Conservation (phyloP, 345 rosid species). For the Sonneratia caseolaris region DNA sequence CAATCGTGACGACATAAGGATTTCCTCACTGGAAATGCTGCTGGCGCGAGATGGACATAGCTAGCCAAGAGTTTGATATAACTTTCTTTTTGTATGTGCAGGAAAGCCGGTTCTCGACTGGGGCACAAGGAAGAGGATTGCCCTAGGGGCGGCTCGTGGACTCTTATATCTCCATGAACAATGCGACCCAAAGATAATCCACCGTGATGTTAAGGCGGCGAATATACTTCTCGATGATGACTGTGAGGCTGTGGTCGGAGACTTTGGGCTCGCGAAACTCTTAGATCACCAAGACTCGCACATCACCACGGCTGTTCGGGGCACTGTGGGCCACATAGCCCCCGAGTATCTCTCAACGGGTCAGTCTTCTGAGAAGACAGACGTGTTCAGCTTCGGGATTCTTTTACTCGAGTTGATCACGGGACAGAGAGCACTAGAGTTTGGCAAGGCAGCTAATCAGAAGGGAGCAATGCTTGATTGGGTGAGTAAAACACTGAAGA, state of each 20-base stretch:
- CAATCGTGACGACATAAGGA: background rate
- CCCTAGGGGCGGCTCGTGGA: slow-evolving; percentile 93
- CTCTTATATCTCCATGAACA: slow-evolving; percentile 90
- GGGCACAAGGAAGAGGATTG: slow-evolving; percentile 83
- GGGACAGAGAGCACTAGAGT: slow-evolving; percentile 89
- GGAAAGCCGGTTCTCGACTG: slow-evolving; percentile 80
- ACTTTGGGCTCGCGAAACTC: slow-evolving; percentile 90
- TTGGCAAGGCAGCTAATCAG: slow-evolving; percentile 86
- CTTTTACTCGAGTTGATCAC: slow-evolving; percentile 87
- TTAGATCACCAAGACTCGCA: slow-evolving; percentile 96
- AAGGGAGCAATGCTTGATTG: slow-evolving; percentile 96
- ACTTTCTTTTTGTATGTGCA: slow-evolving; percentile 8
- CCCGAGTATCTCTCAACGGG: slow-evolving; percentile 98
- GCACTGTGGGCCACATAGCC: slow-evolving; percentile 96
- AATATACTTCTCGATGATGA: slow-evolving; percentile 84
- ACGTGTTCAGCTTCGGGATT: slow-evolving; percentile 93
- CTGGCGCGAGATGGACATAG: too few species aligned
- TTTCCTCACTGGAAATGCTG: too few species aligned
- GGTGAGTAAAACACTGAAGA: slow-evolving; percentile 29
- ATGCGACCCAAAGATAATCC: slow-evolving; percentile 95
- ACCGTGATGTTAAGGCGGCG: slow-evolving; percentile 98
- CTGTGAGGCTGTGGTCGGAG: slow-evolving; percentile 95
- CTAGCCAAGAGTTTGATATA: background rate
- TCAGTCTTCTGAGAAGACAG: slow-evolving; percentile 94
- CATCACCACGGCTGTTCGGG: slow-evolving; percentile 93